Base-by-base conservation (phyloP, 2,329 filamentous ascomycete genomes). In the Clarireedia paspali region DNA sequence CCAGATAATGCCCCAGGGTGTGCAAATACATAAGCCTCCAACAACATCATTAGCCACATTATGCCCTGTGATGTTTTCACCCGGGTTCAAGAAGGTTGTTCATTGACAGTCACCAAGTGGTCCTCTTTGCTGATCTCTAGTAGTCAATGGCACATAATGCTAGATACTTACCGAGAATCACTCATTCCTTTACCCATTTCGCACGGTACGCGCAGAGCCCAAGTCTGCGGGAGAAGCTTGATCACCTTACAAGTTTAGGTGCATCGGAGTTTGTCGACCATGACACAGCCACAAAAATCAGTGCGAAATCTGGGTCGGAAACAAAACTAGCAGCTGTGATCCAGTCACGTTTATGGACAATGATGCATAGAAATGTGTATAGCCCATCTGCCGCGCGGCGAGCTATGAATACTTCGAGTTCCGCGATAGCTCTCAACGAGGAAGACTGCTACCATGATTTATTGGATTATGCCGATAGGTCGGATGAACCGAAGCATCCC, bases 81-180 rank as follows among this genome's bases (percentile, higher is more conserved):
- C 65, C 5, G 64, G 61, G 0, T 68, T 66, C 40, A 62, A 60
- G 55, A 55, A 66, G 52, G 66, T 66, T 60, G 7, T 36, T 27
- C 39, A n/a, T 20, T n/a, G 42, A 12, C 6, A 3, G 5, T 39
- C 2, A 24, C 24, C 38, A 24, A 36, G 14, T 20, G 10, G 7
- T 47, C 15, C 15, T 27, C 55, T 50, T 40, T 34, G 30, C 55
- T 50, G 26, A 59, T 10, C n/a, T 3, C 36, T 3, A 23, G 20
- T 46, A 55, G 51, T 44, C 49, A 2, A 49, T 59, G 39, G 38
- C 58, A 24, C 48, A 49, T 2, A 57, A 58, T 15, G 44, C 58
- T 26, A 30, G 12, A 27, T 58, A 55, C 23, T 34, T 55, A 3
- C 39, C 51, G 3, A 58, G 45, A 9, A 53, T 59, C 14, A 48